phyloP scores from a whole-genome alignment of 257 asterid genomes.

The Prunella vulgaris region DNA sequence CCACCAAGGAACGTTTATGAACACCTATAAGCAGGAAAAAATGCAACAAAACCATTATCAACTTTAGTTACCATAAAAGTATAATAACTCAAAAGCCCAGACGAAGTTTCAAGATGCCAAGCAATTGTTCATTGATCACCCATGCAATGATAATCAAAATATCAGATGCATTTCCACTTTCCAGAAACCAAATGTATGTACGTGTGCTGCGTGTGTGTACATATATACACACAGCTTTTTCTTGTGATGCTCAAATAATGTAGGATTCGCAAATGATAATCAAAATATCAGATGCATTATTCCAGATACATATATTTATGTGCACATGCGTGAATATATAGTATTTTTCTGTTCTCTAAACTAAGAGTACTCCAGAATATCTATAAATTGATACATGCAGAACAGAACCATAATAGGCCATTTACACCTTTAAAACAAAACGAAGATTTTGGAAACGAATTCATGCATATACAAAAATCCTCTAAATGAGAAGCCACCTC shows the following conservation, averaged over 20 bases:
- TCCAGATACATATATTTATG: too few species aligned
- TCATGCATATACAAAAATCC: background rate
- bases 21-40: conserved; percentile 17
- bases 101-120: too few species aligned
- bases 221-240: too few species aligned
- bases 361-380: background rate
- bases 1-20: conserved; percentile 46
- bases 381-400: background rate
- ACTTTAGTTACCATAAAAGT: background rate
- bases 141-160: background rate
- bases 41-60: background rate
- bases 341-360: background rate
- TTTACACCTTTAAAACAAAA: background rate
- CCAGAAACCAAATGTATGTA: too few species aligned
- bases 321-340: too few species aligned
- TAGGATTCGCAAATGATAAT: too few species aligned
- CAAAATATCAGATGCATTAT: background rate
- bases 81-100: background rate
- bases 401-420: background rate
- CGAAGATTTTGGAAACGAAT: background rate
- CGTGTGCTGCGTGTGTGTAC: too few species aligned
- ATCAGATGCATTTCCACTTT: too few species aligned
- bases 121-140: too few species aligned
- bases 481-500: too few species aligned
- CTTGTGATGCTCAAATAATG: too few species aligned